Evolutionary conservation across 2,329 filamentous ascomycete genomes (phyloP), one percentile per base, ranked within the genome.

Genomic region (Aspergillus pseudoviridinutans): DNA sequence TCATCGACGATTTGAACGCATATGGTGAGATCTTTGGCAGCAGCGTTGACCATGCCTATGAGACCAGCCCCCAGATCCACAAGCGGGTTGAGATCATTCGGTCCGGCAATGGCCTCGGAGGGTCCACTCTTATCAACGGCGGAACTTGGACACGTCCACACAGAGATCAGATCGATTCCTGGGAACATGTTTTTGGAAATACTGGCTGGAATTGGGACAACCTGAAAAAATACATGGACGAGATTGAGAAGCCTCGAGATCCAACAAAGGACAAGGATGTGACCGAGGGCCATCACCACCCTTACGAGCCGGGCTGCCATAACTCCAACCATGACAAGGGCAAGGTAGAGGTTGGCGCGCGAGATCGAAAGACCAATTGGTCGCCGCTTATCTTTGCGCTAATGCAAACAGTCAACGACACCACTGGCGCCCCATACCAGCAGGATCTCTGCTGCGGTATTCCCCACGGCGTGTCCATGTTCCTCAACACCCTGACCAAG

Each of bases 161-260:
- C 52, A 70, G 66, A 44, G 61, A 55, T 0, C 64, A 68, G 52
- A 38, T 66, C 14, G 64, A 68, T 49, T 65, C 64, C 4, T 68
- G 67, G 66, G 66, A 68, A 49, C 56, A 68, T 25, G 68, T 71
- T 6, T 69, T 82, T 3, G 80, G 78, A 0, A 79, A 76, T 42
- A 59, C 72, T 0, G 78, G 75, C 1, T 81, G 76, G 75, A 74
- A 71, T 35, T 82, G 78, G 77, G 68, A 74, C 1, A 71, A 65
- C 41, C 61, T 83, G 3, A 56, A 80, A 3, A 74, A 74, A 0
- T 82, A 82, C 58, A 82, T 82, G 64, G 69, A 73, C 42, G 79
- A 80, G 69, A 68, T 57, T 3, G 68, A 71, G 51, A 10, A 9
- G 3, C 27, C 54, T 7, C 66, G 66, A 24, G 10, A 42, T 8